These are phyloP conservation scores for Magnaporthiopsis rhizophila DNA, from an alignment of 2,329 filamentous ascomycete species.

Conservation along the genomic window DNA sequence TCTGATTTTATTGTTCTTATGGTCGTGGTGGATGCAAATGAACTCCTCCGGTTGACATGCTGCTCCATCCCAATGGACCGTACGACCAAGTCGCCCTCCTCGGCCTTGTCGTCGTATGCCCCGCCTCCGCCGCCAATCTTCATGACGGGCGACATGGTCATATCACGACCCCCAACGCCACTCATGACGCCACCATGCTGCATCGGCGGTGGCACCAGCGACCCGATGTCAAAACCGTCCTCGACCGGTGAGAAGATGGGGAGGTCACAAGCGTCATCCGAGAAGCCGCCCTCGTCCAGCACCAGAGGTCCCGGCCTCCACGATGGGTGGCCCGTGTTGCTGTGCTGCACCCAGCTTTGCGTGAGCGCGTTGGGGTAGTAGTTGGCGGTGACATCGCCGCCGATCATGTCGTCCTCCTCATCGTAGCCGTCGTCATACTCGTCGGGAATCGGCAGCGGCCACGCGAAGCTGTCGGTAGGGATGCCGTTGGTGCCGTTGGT, in stretches of 20 bases:
- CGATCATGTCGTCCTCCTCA: not conserved
- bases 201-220: not conserved
- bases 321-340: not conserved
- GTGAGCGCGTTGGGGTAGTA: not conserved
- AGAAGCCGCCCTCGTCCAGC: not conserved
- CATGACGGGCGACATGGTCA: not conserved
- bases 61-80: conserved; percentile 1
- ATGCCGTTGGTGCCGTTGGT: not conserved
- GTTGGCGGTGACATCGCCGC: not conserved
- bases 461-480: not conserved
- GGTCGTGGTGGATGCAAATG: conserved; percentile 1
- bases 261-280: not conserved
- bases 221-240: not conserved
- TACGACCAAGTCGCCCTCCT: not conserved
- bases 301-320: not conserved
- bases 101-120: not conserved
- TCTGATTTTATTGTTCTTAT: conserved; percentile 1
- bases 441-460: not conserved
- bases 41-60: conserved; percentile 1
- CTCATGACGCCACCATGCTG: not conserved
- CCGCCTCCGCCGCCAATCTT: not conserved
- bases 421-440: not conserved
- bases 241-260: conserved; percentile 5
- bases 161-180: not conserved
- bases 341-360: not conserved